Conservation (phyloP, 2,329 filamentous ascomycete species). For the Aplosporella prunicola region DNA sequence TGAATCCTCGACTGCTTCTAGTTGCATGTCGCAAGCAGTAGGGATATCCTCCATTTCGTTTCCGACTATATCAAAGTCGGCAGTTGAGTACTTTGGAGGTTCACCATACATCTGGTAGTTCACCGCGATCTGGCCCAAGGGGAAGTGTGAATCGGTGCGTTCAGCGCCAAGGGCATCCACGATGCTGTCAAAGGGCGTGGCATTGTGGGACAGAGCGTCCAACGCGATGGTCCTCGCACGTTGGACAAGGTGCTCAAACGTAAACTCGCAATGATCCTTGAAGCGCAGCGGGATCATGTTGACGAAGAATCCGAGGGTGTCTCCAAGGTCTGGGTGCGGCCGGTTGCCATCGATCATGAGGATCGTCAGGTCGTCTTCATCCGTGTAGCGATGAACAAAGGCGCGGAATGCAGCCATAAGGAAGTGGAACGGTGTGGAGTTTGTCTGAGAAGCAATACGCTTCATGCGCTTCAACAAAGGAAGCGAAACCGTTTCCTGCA, state of each 20-base stretch:
- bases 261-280: slow-evolving; percentile 13
- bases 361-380: slow-evolving; percentile 35
- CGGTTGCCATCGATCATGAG: slow-evolving; percentile 41
- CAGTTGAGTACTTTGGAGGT: slow-evolving; percentile 15
- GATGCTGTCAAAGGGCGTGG: slow-evolving; percentile 42
- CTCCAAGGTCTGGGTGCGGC: slow-evolving; percentile 20
- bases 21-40: slow-evolving; percentile 15
- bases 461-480: slow-evolving; percentile 18
- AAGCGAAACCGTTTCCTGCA: slow-evolving; percentile 12
- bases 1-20: slow-evolving; percentile 17
- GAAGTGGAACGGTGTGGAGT: slow-evolving; percentile 36
- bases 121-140: slow-evolving; percentile 43
- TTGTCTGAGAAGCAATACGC: slow-evolving; percentile 18
- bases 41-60: slow-evolving; percentile 17
- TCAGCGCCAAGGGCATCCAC: slow-evolving; percentile 35
- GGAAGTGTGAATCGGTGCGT: slow-evolving; percentile 31
- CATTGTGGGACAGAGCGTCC: slow-evolving; percentile 33
- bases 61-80: slow-evolving; percentile 20
- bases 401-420: slow-evolving; percentile 35
- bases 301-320: slow-evolving; percentile 38
- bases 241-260: slow-evolving; percentile 16
- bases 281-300: slow-evolving; percentile 43
- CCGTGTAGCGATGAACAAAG: slow-evolving; percentile 25
- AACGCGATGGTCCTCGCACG: slow-evolving; percentile 17
- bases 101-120: slow-evolving; percentile 35